These are phyloP conservation scores for Pichia cactophila DNA, from an alignment of 1,139 yeast genomes.

Conservation along the genomic window DNA sequence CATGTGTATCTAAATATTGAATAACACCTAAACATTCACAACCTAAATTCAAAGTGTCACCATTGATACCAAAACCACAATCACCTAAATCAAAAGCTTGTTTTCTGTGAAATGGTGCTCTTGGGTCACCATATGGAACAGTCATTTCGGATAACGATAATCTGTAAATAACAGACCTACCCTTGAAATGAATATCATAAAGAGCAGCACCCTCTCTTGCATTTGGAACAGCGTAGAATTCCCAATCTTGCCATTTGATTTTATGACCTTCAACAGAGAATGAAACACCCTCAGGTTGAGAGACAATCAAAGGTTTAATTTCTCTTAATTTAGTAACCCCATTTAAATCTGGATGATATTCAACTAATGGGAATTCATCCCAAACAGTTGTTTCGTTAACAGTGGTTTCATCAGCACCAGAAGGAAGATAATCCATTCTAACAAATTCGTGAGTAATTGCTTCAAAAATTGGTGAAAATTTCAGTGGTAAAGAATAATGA, in stretches of 20 bases:
- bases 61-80: constrained; percentile 79
- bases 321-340: constrained; percentile 48
- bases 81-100: constrained; percentile 92
- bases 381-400: constrained; percentile 50
- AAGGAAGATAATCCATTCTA: constrained; percentile 74
- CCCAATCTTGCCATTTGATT: constrained; percentile 87
- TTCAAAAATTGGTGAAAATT: constrained; percentile 76
- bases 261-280: constrained; percentile 56
- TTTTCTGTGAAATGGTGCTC: constrained; percentile 85
- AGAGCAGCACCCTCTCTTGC: constrained; percentile 81
- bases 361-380: constrained; percentile 55
- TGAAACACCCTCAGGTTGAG: constrained; percentile 85
- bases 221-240: constrained; percentile 66
- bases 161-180: constrained; percentile 75
- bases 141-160: constrained; percentile 82
- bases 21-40: constrained; percentile 89
- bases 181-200: constrained; percentile 72
- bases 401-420: constrained; percentile 52
- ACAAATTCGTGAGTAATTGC: constrained; percentile 55
- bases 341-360: constrained; percentile 68
- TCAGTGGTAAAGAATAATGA: constrained; percentile 78
- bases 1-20: constrained; percentile 65
- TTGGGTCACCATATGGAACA: constrained; percentile 87
- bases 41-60: constrained; percentile 68
- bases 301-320: constrained; percentile 66